A percentile compares a stretch with the other conserved stretches of the same genome.
These are phyloP conservation scores for Diaporthe aspalathi DNA, from an alignment of 2,329 filamentous ascomycete genomes.

Conservation along the genomic window DNA sequence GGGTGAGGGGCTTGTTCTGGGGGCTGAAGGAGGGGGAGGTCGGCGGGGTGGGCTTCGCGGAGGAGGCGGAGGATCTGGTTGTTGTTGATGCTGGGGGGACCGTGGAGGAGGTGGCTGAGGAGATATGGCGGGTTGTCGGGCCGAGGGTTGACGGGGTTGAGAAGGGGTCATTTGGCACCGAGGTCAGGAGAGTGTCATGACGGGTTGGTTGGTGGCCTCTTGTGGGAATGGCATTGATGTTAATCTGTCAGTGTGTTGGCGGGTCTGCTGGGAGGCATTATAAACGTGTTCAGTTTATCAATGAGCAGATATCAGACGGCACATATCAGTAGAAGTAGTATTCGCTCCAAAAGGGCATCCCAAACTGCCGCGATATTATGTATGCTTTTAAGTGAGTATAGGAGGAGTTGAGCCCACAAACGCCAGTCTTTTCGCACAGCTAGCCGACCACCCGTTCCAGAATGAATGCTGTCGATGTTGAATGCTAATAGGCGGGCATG, in stretches of 20 bases:
- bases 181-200: constrained; percentile 58
- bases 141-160: constrained; percentile 61
- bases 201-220: constrained; percentile 41
- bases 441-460: constrained; percentile 2
- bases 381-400: constrained; percentile 22
- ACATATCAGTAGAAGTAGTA: background rate
- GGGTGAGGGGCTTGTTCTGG: constrained; percentile 81
- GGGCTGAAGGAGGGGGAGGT: constrained; percentile 60
- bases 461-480: constrained; percentile 29
- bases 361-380: background rate
- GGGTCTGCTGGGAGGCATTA: background rate
- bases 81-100: constrained; percentile 65
- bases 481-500: constrained; percentile 34
- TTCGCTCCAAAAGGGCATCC: background rate
- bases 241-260: too few species aligned
- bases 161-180: constrained; percentile 55
- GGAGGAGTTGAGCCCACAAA: constrained; percentile 44
- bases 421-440: constrained; percentile 30
- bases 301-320: background rate
- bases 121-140: constrained; percentile 64
- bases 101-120: constrained; percentile 67
- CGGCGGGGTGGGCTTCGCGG: constrained; percentile 51
- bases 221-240: background rate
- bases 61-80: constrained; percentile 65
- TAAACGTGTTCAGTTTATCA: background rate